Conservation (phyloP, 768 basidiomycete species). For the Amanita fuliginea region DNA sequence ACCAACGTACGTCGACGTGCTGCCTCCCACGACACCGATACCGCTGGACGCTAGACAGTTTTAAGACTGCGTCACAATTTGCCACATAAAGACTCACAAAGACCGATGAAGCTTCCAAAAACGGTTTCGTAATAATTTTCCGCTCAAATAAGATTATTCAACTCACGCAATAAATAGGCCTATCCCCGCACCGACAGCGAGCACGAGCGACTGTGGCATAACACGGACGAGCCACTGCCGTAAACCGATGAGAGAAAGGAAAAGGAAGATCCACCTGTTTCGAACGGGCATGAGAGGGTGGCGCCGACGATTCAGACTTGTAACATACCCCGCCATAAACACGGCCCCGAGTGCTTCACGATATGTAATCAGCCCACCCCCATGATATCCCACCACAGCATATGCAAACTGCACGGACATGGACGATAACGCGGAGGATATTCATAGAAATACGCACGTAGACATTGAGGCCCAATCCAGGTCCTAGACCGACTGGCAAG, state of each 20-base stretch:
- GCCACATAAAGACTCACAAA: conserved; percentile 31
- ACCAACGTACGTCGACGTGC: conserved; percentile 57
- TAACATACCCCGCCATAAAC: conserved; percentile 70
- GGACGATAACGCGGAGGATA: not conserved
- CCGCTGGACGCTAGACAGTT: conserved; percentile 42
- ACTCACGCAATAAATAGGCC: conserved; percentile 82
- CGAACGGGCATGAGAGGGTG: not conserved
- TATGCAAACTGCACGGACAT: conserved; percentile 56
- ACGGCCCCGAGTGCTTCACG: conserved; percentile 76
- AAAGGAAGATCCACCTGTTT: conserved; percentile 67
- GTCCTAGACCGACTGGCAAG: conserved; percentile 79
- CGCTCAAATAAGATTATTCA: not conserved
- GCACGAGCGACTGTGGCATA: conserved; percentile 79
- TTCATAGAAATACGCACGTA: conserved; percentile 37
- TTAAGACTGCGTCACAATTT: not conserved
- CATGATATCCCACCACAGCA: conserved; percentile 83
- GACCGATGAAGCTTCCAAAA: conserved; percentile 52
- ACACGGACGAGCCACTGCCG: conserved; percentile 85
- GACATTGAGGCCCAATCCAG: conserved; percentile 75
- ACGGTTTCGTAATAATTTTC: conserved; percentile 3
- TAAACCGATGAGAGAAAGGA: conserved; percentile 70
- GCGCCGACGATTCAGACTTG: conserved; percentile 1
- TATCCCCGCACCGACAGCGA: conserved; percentile 80
- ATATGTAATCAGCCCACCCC: conserved; percentile 61
- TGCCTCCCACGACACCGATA: conserved; percentile 67